Conservation (phyloP, 176 grass and related monocot species). For the Ensete ventricosum region DNA sequence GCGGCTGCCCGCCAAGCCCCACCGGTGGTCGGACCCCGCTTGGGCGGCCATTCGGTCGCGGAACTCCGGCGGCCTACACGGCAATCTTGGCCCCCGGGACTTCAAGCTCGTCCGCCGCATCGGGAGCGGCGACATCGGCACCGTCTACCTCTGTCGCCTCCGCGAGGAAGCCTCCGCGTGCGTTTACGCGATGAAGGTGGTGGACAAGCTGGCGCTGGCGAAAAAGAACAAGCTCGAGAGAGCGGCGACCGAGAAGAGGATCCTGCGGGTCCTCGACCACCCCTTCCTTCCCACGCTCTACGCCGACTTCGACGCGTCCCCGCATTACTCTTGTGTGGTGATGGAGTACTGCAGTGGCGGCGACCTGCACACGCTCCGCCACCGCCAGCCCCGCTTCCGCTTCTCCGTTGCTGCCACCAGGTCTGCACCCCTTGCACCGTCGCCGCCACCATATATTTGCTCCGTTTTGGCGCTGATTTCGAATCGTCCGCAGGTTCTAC, state of each 20-base stretch:
- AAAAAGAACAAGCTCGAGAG: slow-evolving; percentile 86
- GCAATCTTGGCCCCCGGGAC: slow-evolving; percentile 50
- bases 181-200: slow-evolving; percentile 96
- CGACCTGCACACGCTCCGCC: slow-evolving; percentile 82
- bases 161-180: slow-evolving; percentile 19
- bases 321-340: slow-evolving; percentile 80
- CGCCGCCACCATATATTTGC: neutral
- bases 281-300: slow-evolving; percentile 86
- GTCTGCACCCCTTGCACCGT: slow-evolving; percentile 6
- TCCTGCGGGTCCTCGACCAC: slow-evolving; percentile 74
- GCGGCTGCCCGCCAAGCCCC: slow-evolving; percentile 33
- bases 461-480: neutral
- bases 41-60: slow-evolving; percentile 44
- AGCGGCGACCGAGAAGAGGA: slow-evolving; percentile 71
- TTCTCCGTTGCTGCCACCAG: slow-evolving; percentile 61
- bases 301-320: slow-evolving; percentile 72
- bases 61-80: neutral
- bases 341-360: slow-evolving; percentile 95
- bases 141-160: slow-evolving; percentile 82
- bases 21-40: slow-evolving; percentile 60
- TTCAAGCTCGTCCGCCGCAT: slow-evolving; percentile 87
- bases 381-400: slow-evolving; percentile 55
- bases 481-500: slow-evolving; percentile 47
- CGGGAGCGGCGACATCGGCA: slow-evolving; percentile 81
- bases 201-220: slow-evolving; percentile 60